Base-by-base conservation (phyloP, 208 protist genomes). In the Crithidia sp. region DNA sequence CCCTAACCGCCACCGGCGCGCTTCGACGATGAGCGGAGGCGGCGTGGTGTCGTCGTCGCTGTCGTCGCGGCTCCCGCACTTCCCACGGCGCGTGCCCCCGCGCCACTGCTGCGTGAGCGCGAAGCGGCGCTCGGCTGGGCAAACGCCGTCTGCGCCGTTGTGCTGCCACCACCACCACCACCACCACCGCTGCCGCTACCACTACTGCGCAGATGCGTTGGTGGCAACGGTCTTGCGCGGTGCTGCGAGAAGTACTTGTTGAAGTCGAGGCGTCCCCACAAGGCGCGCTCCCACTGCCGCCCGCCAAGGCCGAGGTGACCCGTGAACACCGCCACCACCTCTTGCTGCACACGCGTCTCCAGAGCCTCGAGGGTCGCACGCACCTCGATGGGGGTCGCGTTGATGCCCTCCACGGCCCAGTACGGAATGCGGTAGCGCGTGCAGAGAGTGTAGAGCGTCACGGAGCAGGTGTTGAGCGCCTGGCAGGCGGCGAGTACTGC, bases 251-350 rank as follows among this genome's bases (percentile, higher is more conserved):
- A 87, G 80, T 75, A 93, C 12, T 84, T 75, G 76, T 87, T 96
- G 72, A 96, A 94, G 67, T 96, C 87, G 9, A 96, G 71, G 10
- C 91, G 73, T 19, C 83, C 80, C 91, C 91, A 96, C 60, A 96
- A 71, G 36, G 88, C 87, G 10, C 85, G 81, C 77, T 91, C 84
- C 65, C 74, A 83, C 39, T 71, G 62, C n/a, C 83, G 75, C n/a
- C 74, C 82, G 41, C 82, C 81, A 13, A 78, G 73, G 44, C 76
- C 74, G 39, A 96, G 86, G 60, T 93, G 83, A 0, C 81, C 82
- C 7, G 80, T 85, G 69, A 94, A 89, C 9, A 81, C 79, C 10
- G 84, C 77, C 17, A 92, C 68, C 19, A 96, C 83, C 28, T 89
- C 78, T 60, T 92, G 88, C 17, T 90, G 84, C 56, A 92, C 76